These are phyloP conservation scores for Phytophthora sp. DNA, from an alignment of 352 stramenopile species.

Conservation along the genomic window DNA sequence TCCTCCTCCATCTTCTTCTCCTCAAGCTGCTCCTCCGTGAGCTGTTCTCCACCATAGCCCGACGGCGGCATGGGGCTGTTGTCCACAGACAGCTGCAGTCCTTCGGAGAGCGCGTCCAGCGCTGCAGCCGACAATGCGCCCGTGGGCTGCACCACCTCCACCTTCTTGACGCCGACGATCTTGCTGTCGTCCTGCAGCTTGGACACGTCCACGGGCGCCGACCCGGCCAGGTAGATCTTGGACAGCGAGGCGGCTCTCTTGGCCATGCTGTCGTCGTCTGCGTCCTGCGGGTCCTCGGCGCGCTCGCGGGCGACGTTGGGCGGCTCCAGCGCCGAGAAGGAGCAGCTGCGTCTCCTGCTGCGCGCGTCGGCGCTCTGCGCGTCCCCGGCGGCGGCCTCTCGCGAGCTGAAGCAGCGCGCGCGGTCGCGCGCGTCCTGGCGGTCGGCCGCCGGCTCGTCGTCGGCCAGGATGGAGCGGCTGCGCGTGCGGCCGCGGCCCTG, in stretches of 20 bases:
- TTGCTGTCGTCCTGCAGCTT: conserved; percentile 83
- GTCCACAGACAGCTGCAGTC: conserved; percentile 77
- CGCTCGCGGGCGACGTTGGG: not conserved
- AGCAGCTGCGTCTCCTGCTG: conserved; percentile 56
- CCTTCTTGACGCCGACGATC: conserved; percentile 77
- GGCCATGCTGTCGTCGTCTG: conserved; percentile 57
- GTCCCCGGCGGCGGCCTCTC: not conserved
- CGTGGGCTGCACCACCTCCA: conserved; percentile 74
- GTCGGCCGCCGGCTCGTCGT: conserved; percentile 31
- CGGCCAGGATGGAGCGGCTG: conserved; percentile 81
- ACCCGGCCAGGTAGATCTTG: conserved; percentile 87
- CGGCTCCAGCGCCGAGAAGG: conserved; percentile 47
- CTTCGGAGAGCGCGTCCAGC: conserved; percentile 80
- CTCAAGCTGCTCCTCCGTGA: conserved; percentile 82
- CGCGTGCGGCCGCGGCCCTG: conserved; percentile 74
- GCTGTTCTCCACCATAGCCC: conserved; percentile 23
- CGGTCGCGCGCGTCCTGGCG: conserved; percentile 12
- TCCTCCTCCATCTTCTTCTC: conserved; percentile 91
- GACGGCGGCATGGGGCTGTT: conserved; percentile 42
- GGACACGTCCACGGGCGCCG: conserved; percentile 79
- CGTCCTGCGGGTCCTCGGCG: conserved; percentile 13
- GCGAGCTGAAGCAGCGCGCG: conserved; percentile 59
- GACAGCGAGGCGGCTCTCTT: conserved; percentile 76
- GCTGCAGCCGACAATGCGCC: conserved; percentile 76
- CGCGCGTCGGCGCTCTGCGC: not conserved